Evolutionary conservation across 2,329 filamentous ascomycete species (phyloP), one percentile per base, ranked within the genome.

Genomic region (Aspergillus pseudoglaucus): DNA sequence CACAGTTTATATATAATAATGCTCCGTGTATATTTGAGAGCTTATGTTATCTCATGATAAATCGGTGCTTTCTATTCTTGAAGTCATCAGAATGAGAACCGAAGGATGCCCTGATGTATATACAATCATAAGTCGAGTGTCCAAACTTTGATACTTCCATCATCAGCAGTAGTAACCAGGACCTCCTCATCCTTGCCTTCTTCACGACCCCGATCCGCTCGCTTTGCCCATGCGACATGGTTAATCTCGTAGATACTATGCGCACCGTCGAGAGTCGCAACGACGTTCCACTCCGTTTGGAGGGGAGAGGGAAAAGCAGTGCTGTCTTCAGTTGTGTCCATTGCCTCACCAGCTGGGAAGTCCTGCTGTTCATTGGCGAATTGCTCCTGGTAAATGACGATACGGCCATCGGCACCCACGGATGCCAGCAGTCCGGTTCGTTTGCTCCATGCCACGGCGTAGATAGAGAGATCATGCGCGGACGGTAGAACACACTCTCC

Each of bases 161-260:
- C 90, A 65, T 98, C 93, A 0, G 91, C 93, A 0, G 90, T 95
- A 14, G 87, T 93, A 17, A 97, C 75, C 42, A 98, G 75, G 65
- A 96, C 85, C 70, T 97, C 91, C 59, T 95, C 75, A 1, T 79
- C 77, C n/a, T 55, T 53, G 7, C 51, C 53, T 70, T 75, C 62
- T 77, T 77, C 1, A 73, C 84, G 44, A 76, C 54, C 57, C 37
- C 62, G 75, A 64, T 95, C 90, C 48, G 82, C 86, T 48, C 90
- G 78, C 58, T 78, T 81, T 55, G 89, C 90, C 93, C 93, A 98
- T 2, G 81, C 83, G 43, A 93, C 79, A 67, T 96, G 90, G 61
- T 98, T 98, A 54, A 97, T 79, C 70, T 98, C 93, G 62, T 91
- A 96, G 2, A 94, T 88, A 1, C 89, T 90, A 65, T 98, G 93